Percentiles rank a stretch among this genome's conserved stretches.
Conservation (phyloP, 495 filamentous ascomycete species). For the Talaromyces ruber region DNA sequence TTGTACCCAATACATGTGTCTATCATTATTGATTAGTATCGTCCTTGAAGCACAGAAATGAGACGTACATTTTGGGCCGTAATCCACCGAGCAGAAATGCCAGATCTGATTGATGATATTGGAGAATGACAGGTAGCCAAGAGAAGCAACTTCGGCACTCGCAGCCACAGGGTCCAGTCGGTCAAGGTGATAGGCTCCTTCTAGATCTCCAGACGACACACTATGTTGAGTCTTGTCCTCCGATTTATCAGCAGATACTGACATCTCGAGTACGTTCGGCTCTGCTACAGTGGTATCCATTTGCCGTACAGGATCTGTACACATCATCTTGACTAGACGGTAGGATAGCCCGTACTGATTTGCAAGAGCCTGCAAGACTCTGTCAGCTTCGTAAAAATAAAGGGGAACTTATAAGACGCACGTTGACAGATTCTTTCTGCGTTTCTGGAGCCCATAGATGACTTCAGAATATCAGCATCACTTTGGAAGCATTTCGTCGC, state of each 20-base stretch:
- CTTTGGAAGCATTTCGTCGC: not conserved
- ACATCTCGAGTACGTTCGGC: conserved; percentile 1
- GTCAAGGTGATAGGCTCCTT: conserved; percentile 23
- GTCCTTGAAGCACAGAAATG: not conserved
- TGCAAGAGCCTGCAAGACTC: conserved; percentile 27
- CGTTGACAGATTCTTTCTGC: conserved; percentile 46
- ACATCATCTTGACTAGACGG: conserved; percentile 58
- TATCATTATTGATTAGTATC: conserved; percentile 18
- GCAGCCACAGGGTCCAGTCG: conserved; percentile 15
- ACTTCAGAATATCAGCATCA: conserved; percentile 24
- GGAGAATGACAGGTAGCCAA: conserved; percentile 27
- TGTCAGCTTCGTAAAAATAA: not conserved
- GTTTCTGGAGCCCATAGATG: conserved; percentile 66
- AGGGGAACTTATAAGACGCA: conserved; percentile 9
- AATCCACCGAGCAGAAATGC: conserved; percentile 58
- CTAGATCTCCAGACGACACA: conserved; percentile 18
- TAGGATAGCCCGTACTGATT: conserved; percentile 59
- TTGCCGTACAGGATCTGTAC: conserved; percentile 38
- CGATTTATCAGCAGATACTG: not conserved
- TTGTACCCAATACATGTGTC: conserved; percentile 80
- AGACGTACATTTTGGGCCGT: conserved; percentile 42
- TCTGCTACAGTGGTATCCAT: conserved; percentile 6
- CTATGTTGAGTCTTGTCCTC: not conserved
- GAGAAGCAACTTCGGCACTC: conserved; percentile 16
- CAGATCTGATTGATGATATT: conserved; percentile 53